Evolutionary conservation across 2,329 filamentous ascomycete genomes (phyloP), one percentile per base, ranked within the genome.

Genomic region (Scolecobasidium constrictum): DNA sequence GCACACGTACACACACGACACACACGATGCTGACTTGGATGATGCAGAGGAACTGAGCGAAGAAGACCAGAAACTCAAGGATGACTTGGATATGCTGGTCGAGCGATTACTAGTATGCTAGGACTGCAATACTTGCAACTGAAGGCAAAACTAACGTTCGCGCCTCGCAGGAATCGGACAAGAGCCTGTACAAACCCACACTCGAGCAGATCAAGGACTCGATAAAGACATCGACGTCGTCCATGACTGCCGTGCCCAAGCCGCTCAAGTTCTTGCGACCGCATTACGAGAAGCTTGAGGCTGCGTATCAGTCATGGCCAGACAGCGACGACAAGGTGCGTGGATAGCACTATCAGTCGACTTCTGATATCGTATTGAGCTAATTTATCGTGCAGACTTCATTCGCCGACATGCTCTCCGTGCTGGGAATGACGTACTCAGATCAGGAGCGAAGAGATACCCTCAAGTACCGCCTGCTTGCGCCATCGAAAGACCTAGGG

Each of bases 231-330:
- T 94, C 92, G 47, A 98, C 92, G 52, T 96, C 88, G 46, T 98
- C 93, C 36, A 98, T 98, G 92, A 98, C 92, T 38, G 92, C 92
- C 47, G 92, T 98, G 48, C 92, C 93, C 18, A 98, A 98, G 68
- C 92, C 92, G 23, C 75, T 98, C 56, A 98, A 98, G 67, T 98
- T 98, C 64, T 77, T 98, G 50, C 79, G 92, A 69, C 92, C 90
- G 52, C 90, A 98, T 65, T 98, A 96, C 68, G 84, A 93, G 65
- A 79, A 83, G 45, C 73, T 98, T 58, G 83, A 83, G 49, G 83
- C 83, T 62, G 71, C 88, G 20, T 94, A 95, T 69, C 88, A 94
- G 47, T 77, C 82, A 61, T 98, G 93, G 92, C 75, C 83, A 3
- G 74, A 75, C 44, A 79, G 86, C 50, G 78, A 86, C 41, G 78